Evolutionary conservation across 192 early-diverging fungal species (phyloP), one percentile per base, ranked within the genome.

Genomic region (Dimargaris cristalligena): DNA sequence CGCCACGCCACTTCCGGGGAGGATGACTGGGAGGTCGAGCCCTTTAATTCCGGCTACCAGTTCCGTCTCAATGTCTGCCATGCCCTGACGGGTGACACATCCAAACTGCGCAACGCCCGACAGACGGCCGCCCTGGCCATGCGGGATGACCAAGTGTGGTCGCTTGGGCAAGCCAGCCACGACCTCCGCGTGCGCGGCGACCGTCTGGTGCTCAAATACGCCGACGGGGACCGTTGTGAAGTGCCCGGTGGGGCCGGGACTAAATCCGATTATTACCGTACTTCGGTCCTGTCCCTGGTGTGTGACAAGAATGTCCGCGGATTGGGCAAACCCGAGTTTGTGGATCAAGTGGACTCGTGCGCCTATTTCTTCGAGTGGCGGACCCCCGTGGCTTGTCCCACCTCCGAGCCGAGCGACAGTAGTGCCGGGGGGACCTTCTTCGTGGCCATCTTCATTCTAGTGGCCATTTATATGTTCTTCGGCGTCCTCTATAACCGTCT

Each of bases 401-500:
- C 38, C 28, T 22, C 34, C 34, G 61, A 59, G 58, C 54, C 30
- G n/a, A 44, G 16, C 25, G 45, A 4, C 3, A 38, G 49, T 48
- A 22, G 35, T 6, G 35, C 26, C 13, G 35, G n/a, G 58, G 62
- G 20, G 20, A 47, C 66, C 33, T 44, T 62, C 30, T 70, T 75
- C 58, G 68, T 71, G 3, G 62, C 41, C 11, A 48, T 64, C 28
- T 73, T 75, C 62, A 62, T 75, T 28, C 35, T 75, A 9, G 67
- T 65, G 26, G 67, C 65, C 66, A 63, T 71, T n/a, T 78, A 78
- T 34, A 51, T 74, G 31, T 70, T 78, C 18, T 70, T 67, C 31
- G 76, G 76, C n/a, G 58, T 78, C 32, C 44, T 74, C 59, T 78
- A 78, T 62, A 78, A 74, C 62, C 68, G 76, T 30, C 65, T 78